A percentile compares a stretch with the other conserved stretches of the same genome.
Conservation (phyloP, 495 filamentous ascomycete genomes). For the Penicillium subrubescens region DNA sequence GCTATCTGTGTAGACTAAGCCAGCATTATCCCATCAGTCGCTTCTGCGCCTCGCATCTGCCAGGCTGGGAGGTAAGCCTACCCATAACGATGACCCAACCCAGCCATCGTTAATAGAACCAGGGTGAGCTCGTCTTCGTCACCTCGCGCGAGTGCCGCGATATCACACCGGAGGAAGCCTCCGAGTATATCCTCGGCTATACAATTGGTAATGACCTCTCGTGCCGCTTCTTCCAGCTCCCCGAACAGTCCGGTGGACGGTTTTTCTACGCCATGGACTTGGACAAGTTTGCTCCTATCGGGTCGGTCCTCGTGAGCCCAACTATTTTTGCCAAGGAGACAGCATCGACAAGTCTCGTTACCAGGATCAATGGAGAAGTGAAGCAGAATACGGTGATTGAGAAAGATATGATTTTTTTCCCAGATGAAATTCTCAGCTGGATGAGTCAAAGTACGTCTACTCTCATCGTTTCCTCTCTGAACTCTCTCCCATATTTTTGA, state of each 20-base stretch:
- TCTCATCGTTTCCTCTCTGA: too few relatives aligned
- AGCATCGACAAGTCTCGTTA: constrained; percentile 24
- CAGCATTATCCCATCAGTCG: constrained; percentile 41
- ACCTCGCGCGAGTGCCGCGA: constrained; percentile 40
- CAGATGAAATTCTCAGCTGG: constrained; percentile 16
- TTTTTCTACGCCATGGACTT: constrained; percentile 50
- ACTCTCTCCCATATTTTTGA: too few relatives aligned
- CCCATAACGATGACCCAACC: too few relatives aligned
- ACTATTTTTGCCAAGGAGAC: constrained; percentile 27
- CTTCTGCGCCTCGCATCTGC: constrained; percentile 39
- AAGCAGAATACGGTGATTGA: constrained; percentile 34
- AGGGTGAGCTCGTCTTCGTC: constrained; percentile 42
- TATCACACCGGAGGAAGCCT: constrained; percentile 31
- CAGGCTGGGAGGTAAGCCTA: too few relatives aligned
- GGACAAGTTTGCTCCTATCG: constrained; percentile 51
- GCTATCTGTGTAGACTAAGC: constrained; percentile 49
- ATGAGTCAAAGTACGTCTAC: constrained; percentile 30
- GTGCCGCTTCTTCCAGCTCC: constrained; percentile 43
- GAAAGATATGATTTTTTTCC: constrained; percentile 18
- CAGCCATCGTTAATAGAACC: background rate
- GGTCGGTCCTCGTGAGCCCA: constrained; percentile 37
- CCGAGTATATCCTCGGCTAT: constrained; percentile 46
- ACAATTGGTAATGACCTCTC: constrained; percentile 51
- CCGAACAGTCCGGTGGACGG: constrained; percentile 40
- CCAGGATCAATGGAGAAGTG: constrained; percentile 43